phyloP scores from a whole-genome alignment of 371 early-diverging fungal species.

The Lichtheimia hyalospora region DNA sequence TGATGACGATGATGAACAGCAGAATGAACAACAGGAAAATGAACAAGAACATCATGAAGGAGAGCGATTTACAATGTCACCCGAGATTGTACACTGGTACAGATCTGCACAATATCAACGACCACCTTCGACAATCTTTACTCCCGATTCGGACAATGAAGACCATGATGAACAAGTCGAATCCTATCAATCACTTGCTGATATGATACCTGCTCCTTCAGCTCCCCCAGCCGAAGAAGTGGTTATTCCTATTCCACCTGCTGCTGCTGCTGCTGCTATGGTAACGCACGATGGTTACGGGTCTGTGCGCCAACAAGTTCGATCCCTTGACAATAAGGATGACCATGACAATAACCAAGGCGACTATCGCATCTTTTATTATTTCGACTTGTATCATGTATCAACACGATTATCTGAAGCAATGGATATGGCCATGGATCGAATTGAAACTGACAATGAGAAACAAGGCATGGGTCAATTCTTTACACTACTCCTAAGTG shows the following conservation, averaged over 20 bases:
- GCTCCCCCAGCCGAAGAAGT: conserved; percentile 5
- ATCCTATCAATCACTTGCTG: conserved; percentile 38
- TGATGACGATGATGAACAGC: conserved; percentile 2
- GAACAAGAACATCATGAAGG: conserved; percentile 2
- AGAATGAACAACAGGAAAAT: conserved; percentile 1
- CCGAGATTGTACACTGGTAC: conserved; percentile 37
- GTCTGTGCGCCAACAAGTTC: not conserved
- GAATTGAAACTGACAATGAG: not conserved
- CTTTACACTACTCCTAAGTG: conserved; percentile 6
- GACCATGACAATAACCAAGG: not conserved
- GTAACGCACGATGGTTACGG: not conserved
- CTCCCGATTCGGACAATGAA: not conserved
- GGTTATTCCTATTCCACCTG: conserved; percentile 3
- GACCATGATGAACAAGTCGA: conserved; percentile 10
- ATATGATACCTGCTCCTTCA: conserved; percentile 22
- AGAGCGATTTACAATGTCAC: conserved; percentile 31
- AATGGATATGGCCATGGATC: conserved; percentile 19
- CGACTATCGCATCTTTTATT: conserved; percentile 1
- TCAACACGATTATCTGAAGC: conserved; percentile 20
- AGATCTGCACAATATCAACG: conserved; percentile 23
- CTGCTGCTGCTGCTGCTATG: conserved; percentile 2
- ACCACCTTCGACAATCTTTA: conserved; percentile 12
- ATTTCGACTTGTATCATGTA: conserved; percentile 4
- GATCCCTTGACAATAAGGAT: not conserved
- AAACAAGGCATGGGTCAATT: too few species aligned